A percentile compares a stretch with the other conserved stretches of the same genome.
These are phyloP conservation scores for Pinus albicaulis DNA, from an alignment of 75 land plant genomes.

Conservation along the genomic window DNA sequence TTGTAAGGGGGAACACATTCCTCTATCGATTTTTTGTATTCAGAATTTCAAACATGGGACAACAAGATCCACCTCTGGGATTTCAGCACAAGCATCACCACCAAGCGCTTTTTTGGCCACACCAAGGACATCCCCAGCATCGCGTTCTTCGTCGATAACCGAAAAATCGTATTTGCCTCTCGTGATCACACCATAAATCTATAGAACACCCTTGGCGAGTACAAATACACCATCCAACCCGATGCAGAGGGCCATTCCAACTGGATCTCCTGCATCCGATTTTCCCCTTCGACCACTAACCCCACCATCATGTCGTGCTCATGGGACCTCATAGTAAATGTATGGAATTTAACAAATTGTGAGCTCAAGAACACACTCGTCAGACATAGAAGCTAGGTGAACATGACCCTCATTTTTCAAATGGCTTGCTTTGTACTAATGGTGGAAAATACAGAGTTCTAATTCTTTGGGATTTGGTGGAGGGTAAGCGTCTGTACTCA, in stretches of 20 bases:
- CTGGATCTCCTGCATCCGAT: too few species aligned
- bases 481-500: too few species aligned
- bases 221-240: too few species aligned
- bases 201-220: constrained; percentile 90
- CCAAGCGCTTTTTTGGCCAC: constrained; percentile 80
- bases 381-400: constrained; percentile 72
- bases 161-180: constrained; percentile 76
- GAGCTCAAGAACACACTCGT: constrained; percentile 41
- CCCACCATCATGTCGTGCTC: too few species aligned
- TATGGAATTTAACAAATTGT: constrained; percentile 71
- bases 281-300: constrained; percentile 31
- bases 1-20: too few species aligned
- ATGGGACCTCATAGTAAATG: constrained; percentile 64
- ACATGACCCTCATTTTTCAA: constrained; percentile 82
- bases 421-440: constrained; percentile 82
- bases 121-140: constrained; percentile 72
- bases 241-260: too few species aligned
- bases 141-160: constrained; percentile 58
- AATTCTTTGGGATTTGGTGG: too few species aligned
- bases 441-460: constrained; percentile 89
- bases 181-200: constrained; percentile 78
- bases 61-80: constrained; percentile 81
- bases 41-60: constrained; percentile 79
- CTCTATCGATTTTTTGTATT: constrained; percentile 82
- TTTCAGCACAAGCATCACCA: constrained; percentile 47